Conservation (phyloP, 148 eudicot species). For the Rhododendron simsii region DNA sequence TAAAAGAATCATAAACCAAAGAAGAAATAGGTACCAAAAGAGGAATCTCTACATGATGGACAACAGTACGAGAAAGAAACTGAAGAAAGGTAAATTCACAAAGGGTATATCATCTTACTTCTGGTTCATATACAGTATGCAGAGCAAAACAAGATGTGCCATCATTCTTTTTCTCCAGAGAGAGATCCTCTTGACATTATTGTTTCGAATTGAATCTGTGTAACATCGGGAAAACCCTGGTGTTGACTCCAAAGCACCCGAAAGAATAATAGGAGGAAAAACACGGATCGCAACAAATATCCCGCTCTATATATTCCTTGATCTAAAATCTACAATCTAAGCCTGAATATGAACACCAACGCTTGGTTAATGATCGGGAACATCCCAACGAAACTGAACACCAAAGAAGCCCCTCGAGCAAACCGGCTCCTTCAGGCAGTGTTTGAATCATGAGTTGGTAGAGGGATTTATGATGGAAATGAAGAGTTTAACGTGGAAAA, state of each 20-base stretch:
- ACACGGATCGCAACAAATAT: not conserved
- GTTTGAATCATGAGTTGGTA: not conserved
- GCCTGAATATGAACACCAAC: constrained; percentile 16
- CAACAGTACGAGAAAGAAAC: not conserved
- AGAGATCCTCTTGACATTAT: not conserved
- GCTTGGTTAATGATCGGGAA: constrained; percentile 32
- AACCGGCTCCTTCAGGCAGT: constrained; percentile 1
- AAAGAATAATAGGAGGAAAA: not conserved
- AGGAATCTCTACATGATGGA: not conserved
- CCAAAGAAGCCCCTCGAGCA: constrained; percentile 5
- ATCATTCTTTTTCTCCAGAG: not conserved
- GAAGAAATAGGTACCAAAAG: not conserved
- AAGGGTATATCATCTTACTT: not conserved
- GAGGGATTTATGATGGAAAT: not conserved
- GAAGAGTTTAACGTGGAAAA: not conserved
- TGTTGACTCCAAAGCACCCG: not conserved
- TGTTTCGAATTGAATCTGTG: not conserved
- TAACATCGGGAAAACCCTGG: not conserved
- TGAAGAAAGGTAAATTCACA: not conserved
- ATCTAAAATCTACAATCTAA: constrained; percentile 14
- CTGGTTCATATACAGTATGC: constrained; percentile 6
- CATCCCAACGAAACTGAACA: constrained; percentile 14
- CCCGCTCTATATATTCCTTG: not conserved
- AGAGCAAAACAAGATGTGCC: not conserved
- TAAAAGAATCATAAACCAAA: too few species aligned